phyloP scores from a whole-genome alignment of 805 yeast species.

The Henningerozyma blattae region DNA sequence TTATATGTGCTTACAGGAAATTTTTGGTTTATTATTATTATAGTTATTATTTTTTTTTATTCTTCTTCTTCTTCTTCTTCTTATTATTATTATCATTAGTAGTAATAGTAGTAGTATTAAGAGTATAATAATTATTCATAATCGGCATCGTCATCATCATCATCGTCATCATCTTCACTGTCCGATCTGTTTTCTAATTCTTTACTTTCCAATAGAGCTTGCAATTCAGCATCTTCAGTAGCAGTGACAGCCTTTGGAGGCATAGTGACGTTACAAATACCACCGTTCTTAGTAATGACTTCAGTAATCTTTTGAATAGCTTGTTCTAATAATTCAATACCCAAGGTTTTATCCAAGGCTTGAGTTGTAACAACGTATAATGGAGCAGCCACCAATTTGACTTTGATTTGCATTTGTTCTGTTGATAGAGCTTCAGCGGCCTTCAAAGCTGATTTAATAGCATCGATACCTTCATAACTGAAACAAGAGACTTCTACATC shows the following conservation, averaged over 20 bases:
- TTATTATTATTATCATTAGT: too few species aligned
- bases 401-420: constrained; percentile 80
- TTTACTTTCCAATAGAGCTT: constrained; percentile 86
- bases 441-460: constrained; percentile 77
- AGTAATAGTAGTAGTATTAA: too few species aligned
- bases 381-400: constrained; percentile 95
- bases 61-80: too few species aligned
- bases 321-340: constrained; percentile 63
- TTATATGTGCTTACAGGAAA: too few species aligned
- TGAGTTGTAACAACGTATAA: constrained; percentile 87
- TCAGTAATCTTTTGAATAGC: constrained; percentile 71
- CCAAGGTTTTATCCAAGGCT: constrained; percentile 82
- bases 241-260: constrained; percentile 99
- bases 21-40: too few species aligned
- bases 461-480: constrained; percentile 95
- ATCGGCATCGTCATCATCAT: constrained; percentile 29
- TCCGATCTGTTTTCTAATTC: constrained; percentile 82
- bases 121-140: constrained; percentile 2
- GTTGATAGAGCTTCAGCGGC: constrained; percentile 80
- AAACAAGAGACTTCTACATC: constrained; percentile 97
- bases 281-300: constrained; percentile 63
- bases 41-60: too few species aligned
- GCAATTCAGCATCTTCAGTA: constrained; percentile 94
- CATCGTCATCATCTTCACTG: constrained; percentile 65
- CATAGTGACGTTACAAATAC: constrained; percentile 87